phyloP scores from a whole-genome alignment of 2,329 filamentous ascomycete species.

The Grosmannia clavigera region DNA sequence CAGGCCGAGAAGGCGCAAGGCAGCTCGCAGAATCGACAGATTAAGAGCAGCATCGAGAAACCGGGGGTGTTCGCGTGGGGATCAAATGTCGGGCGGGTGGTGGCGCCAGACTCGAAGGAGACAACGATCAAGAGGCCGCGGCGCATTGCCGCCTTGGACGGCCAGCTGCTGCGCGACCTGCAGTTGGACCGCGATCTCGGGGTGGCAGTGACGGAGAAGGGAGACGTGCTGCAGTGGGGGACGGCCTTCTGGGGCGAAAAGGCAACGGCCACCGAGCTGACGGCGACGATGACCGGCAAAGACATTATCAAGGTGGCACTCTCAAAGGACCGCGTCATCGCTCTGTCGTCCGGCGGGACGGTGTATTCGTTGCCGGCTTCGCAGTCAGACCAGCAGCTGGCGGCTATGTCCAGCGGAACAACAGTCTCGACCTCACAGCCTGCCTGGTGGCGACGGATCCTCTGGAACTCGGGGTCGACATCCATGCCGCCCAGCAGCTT shows the following conservation, averaged over 20 bases:
- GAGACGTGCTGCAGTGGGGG: conserved; percentile 89
- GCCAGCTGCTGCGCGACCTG: conserved; percentile 70
- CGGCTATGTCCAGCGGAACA: conserved; percentile 39
- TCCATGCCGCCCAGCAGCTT: conserved; percentile 37
- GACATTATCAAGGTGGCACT: conserved; percentile 64
- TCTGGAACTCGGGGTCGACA: conserved; percentile 42
- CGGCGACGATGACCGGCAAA: conserved; percentile 67
- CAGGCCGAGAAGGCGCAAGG: conserved; percentile 16
- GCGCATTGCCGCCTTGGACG: conserved; percentile 72
- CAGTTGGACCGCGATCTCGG: conserved; percentile 76
- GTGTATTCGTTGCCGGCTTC: conserved; percentile 80
- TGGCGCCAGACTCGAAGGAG: conserved; percentile 71
- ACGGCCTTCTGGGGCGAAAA: conserved; percentile 39
- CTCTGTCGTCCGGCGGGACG: conserved; percentile 57
- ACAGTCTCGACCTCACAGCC: background rate
- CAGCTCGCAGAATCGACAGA: conserved; percentile 82
- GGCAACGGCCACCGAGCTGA: conserved; percentile 35
- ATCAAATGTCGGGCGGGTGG: conserved; percentile 73
- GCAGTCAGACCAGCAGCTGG: conserved; percentile 51
- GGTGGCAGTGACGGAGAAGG: conserved; percentile 75
- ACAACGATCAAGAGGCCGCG: conserved; percentile 66
- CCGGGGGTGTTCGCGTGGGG: conserved; percentile 94
- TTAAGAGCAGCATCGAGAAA: conserved; percentile 67
- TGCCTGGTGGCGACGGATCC: conserved; percentile 51
- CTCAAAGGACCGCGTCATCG: conserved; percentile 74